Conservation (phyloP, 176 grass and related monocot genomes). For the Neostapfia colusana region DNA sequence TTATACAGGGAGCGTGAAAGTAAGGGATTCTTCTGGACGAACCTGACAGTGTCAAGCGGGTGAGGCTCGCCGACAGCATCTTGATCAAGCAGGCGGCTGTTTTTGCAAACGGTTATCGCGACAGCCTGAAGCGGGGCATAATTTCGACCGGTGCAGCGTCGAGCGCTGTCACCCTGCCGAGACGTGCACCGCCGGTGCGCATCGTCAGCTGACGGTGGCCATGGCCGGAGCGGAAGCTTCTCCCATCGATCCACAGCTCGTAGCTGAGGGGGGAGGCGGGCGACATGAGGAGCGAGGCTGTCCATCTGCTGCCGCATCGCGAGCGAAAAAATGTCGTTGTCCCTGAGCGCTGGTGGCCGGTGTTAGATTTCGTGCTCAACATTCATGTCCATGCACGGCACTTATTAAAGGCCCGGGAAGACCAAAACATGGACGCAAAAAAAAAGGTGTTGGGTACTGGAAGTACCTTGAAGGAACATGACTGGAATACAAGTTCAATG, state of each 20-base stretch:
- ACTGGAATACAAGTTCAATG: too few relatives aligned
- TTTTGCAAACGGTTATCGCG: neutral
- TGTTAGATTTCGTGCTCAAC: neutral
- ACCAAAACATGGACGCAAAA: neutral
- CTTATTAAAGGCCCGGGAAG: neutral
- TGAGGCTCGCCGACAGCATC: neutral
- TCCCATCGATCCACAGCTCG: neutral
- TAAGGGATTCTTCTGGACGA: neutral
- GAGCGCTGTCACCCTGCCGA: constrained; percentile 5
- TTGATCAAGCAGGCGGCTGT: neutral
- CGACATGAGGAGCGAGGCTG: neutral
- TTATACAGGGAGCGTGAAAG: neutral
- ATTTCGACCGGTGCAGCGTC: neutral
- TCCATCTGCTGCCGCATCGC: constrained; percentile 11
- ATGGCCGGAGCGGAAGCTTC: neutral
- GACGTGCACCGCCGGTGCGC: neutral
- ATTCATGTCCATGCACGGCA: neutral
- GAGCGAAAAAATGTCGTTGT: neutral
- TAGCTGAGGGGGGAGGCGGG: neutral
- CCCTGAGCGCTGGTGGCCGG: neutral
- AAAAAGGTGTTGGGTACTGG: neutral
- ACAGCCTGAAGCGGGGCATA: neutral
- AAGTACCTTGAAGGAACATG: too few relatives aligned
- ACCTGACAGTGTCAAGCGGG: neutral
- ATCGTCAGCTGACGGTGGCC: neutral